Evolutionary conservation across 495 filamentous ascomycete genomes (phyloP).

Genomic region (Alectoria sarmentosa): DNA sequence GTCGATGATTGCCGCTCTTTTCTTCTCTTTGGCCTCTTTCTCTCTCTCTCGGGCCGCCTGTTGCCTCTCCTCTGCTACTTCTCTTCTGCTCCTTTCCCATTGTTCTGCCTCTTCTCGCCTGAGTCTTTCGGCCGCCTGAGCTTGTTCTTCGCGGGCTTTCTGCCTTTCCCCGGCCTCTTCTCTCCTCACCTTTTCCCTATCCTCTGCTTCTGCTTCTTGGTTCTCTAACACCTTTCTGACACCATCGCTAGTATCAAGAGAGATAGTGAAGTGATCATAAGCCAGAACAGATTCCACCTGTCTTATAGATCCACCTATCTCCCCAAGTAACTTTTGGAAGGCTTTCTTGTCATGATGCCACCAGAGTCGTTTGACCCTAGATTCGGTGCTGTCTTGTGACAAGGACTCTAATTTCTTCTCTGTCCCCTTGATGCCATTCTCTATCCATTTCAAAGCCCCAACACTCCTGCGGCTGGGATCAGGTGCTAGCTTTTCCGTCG

Average conservation of each 20-base stretch:
- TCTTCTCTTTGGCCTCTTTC: neutral
- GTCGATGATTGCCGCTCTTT: conserved; percentile 4
- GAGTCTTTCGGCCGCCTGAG: neutral
- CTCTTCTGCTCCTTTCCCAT: neutral
- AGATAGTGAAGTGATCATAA: neutral
- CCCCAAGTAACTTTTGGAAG: neutral
- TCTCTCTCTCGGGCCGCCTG: neutral
- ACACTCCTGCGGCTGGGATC: neutral
- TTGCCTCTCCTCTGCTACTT: neutral
- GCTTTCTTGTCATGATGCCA: conserved; percentile 7
- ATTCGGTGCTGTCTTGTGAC: neutral
- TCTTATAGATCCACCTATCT: neutral
- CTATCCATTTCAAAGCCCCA: neutral
- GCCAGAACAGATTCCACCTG: conserved; percentile 7
- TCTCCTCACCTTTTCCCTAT: neutral
- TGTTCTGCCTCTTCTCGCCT: neutral
- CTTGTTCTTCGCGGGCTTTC: neutral
- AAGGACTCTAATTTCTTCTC: neutral
- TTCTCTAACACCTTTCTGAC: neutral
- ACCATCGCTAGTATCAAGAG: neutral
- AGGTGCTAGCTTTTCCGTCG: neutral
- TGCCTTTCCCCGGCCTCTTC: neutral
- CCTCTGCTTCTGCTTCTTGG: neutral
- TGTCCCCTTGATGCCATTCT: neutral
- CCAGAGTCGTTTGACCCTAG: neutral